Evolutionary conservation across 2,329 filamentous ascomycete genomes (phyloP), one percentile per base, ranked within the genome.

Genomic region (Arthroderma sp.): DNA sequence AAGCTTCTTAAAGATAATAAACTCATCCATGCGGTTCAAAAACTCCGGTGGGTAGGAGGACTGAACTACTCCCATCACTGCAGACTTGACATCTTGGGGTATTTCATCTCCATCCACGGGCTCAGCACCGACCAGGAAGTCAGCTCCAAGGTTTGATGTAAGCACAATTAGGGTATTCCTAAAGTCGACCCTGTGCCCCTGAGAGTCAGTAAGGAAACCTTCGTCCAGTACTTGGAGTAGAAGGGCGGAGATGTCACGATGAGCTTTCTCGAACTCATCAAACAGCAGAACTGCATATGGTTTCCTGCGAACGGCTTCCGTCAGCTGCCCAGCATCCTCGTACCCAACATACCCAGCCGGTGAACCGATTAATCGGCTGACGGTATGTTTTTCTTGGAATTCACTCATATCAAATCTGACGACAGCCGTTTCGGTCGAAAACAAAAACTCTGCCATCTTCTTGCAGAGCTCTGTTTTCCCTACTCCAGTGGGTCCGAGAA

Each of bases 391-490:
- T 61, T 96, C 91, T 59, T 94, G 87, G 61, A 95, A 96, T 59
- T 98, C 91, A 55, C 80, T 85, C 91, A 96, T 96, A 63, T 96
- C 91, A 63, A 96, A 96, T 31, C 91, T 77, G 31, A 95, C 78
- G 28, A 98, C 86, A 2, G 91, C 89, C 29, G 80, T 79, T 55
- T 94, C 85, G 1, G 86, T 94, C 0, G 84, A 91, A 66, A 96
- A 98, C 33, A 98, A 71, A 68, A 95, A 96, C 47, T 75, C 77
- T 1, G 91, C 91, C 55, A 98, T 81, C 61, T 93, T 89, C 72
- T 96, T 96, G 73, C 88, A 94, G 1, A 96, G 77, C 60, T 96
- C 88, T 3, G 91, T 98, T 70, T 96, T 98, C 46, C 91, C 91
- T 11, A 95, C 89, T 58, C 91, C 91, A 0, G 91, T 96, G 4